Conservation (phyloP, 768 basidiomycete genomes). For the Pulveroboletus sp. region DNA sequence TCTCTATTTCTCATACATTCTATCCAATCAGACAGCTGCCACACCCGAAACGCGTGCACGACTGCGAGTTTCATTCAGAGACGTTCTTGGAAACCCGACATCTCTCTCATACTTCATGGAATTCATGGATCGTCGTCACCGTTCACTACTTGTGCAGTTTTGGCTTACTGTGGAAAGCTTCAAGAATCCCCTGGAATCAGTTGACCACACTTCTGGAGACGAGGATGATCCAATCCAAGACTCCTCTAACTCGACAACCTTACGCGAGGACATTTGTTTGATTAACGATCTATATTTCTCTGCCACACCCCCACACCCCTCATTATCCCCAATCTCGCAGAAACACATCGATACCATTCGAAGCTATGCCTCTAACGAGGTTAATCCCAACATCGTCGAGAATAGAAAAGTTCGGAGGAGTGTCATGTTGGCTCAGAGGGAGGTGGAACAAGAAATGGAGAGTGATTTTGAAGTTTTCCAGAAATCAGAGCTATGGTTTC, state of each 20-base stretch:
- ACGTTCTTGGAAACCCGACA: slow-evolving; percentile 83
- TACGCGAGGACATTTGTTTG: slow-evolving; percentile 86
- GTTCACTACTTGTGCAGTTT: slow-evolving; percentile 88
- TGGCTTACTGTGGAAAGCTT: slow-evolving; percentile 98
- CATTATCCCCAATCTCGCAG: slow-evolving; percentile 61
- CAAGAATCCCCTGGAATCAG: slow-evolving; percentile 90
- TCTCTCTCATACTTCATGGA: slow-evolving; percentile 97
- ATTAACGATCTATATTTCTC: slow-evolving; percentile 88
- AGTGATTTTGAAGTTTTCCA: slow-evolving; percentile 90
- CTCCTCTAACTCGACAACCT: slow-evolving; percentile 53
- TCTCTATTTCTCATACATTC: background rate
- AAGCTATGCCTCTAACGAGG: slow-evolving; percentile 55
- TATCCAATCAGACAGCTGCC: slow-evolving; percentile 35
- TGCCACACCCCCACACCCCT: slow-evolving; percentile 51
- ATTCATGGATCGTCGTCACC: slow-evolving; percentile 90
- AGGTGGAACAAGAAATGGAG: slow-evolving; percentile 87
- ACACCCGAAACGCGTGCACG: slow-evolving; percentile 43
- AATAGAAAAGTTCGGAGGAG: slow-evolving; percentile 66
- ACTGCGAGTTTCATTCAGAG: slow-evolving; percentile 61
- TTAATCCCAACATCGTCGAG: slow-evolving; percentile 36
- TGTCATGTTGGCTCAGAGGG: slow-evolving; percentile 80
- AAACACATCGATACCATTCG: slow-evolving; percentile 72
- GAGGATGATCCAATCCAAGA: slow-evolving; percentile 63
- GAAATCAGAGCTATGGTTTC: slow-evolving; percentile 88
- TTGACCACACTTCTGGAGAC: slow-evolving; percentile 60